Conservation (phyloP, 2,329 filamentous ascomycete genomes). For the Colletotrichum nymphaeae region DNA sequence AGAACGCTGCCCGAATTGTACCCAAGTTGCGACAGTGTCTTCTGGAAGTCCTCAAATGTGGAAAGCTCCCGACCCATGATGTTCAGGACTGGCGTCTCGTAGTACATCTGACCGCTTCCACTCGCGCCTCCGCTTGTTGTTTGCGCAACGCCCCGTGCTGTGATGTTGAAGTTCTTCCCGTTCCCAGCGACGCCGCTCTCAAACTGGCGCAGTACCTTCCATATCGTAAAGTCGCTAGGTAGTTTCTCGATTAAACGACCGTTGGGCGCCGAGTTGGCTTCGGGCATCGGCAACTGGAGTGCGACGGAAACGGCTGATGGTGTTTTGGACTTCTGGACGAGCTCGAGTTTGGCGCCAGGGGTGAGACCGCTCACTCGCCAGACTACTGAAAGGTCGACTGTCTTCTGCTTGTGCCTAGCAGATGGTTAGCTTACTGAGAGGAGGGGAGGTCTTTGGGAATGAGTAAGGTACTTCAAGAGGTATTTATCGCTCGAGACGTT, state of each 20-base stretch:
- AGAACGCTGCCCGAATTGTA: conserved; percentile 86
- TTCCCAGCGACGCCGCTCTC: conserved; percentile 78
- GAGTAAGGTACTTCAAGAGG: conserved; percentile 77
- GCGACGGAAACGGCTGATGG: conserved; percentile 88
- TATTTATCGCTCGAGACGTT: conserved; percentile 79
- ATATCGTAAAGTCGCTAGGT: conserved; percentile 87
- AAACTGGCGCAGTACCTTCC: conserved; percentile 90
- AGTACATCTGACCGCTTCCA: conserved; percentile 82
- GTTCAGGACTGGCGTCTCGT: conserved; percentile 87
- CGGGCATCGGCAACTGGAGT: conserved; percentile 82
- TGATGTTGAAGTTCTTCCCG: conserved; percentile 79
- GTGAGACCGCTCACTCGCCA: conserved; percentile 85
- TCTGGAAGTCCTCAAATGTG: conserved; percentile 85
- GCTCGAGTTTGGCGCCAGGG: conserved; percentile 90
- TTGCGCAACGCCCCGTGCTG: conserved; percentile 80
- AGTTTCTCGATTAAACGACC: conserved; percentile 86
- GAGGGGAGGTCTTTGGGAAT: neutral
- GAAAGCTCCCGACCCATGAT: conserved; percentile 85
- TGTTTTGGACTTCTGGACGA: conserved; percentile 87
- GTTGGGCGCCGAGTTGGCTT: conserved; percentile 71
- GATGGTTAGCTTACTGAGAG: neutral
- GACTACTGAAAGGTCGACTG: conserved; percentile 85
- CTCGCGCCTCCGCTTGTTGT: conserved; percentile 62
- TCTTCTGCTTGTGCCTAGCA: conserved; percentile 83
- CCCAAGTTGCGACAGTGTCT: conserved; percentile 87